These are phyloP conservation scores for Aspergillus sp. DNA, from an alignment of 2,329 filamentous ascomycete genomes.

Conservation along the genomic window DNA sequence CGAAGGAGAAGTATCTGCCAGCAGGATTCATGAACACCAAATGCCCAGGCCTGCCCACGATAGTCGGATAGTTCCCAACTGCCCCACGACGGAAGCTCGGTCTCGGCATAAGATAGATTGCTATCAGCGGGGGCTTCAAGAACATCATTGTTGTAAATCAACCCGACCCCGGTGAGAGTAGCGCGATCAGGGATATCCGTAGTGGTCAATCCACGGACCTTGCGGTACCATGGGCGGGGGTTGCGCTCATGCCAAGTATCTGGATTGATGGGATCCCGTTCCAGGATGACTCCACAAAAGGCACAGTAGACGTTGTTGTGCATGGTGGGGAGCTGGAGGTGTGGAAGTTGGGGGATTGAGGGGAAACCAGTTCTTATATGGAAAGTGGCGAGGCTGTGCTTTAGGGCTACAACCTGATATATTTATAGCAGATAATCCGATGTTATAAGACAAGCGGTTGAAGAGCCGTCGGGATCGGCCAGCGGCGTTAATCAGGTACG, in stretches of 20 bases:
- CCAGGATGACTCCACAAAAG: slow-evolving; percentile 13
- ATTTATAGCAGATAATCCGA: no score
- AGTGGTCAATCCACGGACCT: slow-evolving; percentile 12
- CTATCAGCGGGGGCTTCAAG: slow-evolving; percentile 1
- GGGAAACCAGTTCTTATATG: no score
- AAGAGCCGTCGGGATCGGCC: no score
- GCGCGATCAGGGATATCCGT: neutral
- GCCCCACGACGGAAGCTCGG: neutral
- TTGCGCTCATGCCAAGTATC: neutral
- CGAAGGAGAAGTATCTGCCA: slow-evolving; percentile 15
- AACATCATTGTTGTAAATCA: neutral
- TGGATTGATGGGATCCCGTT: neutral
- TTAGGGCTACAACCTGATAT: no score
- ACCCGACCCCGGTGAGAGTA: slow-evolving; percentile 7
- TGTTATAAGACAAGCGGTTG: no score
- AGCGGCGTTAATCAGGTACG: no score
- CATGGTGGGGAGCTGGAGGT: no score
- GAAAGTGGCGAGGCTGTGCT: no score
- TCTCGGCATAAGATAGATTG: slow-evolving; percentile 2
- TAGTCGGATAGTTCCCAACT: neutral
- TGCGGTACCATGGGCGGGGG: slow-evolving; percentile 13
- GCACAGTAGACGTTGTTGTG: slow-evolving; percentile 9
- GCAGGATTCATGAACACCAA: slow-evolving; percentile 14
- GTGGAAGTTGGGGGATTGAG: no score
- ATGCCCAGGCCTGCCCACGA: neutral